Conservation (phyloP, 306 rosid species). For the Mimosa pudica region DNA sequence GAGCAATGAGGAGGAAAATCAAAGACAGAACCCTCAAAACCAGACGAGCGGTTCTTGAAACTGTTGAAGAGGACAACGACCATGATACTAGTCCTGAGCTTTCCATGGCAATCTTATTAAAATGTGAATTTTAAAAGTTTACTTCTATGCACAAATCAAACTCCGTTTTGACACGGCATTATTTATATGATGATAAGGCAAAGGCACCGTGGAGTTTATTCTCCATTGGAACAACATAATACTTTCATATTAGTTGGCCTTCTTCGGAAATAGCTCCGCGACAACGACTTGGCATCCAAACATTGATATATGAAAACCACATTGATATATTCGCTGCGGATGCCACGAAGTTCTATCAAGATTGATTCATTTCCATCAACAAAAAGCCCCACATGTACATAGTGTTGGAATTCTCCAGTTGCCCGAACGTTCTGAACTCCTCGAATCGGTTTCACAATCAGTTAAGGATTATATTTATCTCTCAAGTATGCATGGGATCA, state of each 20-base stretch:
- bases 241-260: background rate
- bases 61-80: constrained; percentile 38
- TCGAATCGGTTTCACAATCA: no score
- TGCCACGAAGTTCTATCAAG: background rate
- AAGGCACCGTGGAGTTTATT: background rate
- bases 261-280: constrained; percentile 32
- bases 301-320: background rate
- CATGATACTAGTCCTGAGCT: background rate
- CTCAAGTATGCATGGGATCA: no score
- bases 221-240: background rate
- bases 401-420: no score
- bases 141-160: background rate
- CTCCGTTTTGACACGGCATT: background rate
- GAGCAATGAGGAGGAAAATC: constrained; percentile 51
- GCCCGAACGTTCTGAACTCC: no score
- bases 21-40: constrained; percentile 52
- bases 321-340: background rate
- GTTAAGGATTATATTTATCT: no score
- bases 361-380: background rate
- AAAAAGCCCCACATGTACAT: background rate
- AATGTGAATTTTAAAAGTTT: background rate
- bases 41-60: constrained; percentile 44
- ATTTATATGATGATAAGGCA: background rate
- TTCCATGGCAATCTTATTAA: constrained; percentile 18
- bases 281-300: constrained; percentile 15